Evolutionary conservation across 352 stramenopile species (phyloP).

Genomic region (Plasmopara viticola): DNA sequence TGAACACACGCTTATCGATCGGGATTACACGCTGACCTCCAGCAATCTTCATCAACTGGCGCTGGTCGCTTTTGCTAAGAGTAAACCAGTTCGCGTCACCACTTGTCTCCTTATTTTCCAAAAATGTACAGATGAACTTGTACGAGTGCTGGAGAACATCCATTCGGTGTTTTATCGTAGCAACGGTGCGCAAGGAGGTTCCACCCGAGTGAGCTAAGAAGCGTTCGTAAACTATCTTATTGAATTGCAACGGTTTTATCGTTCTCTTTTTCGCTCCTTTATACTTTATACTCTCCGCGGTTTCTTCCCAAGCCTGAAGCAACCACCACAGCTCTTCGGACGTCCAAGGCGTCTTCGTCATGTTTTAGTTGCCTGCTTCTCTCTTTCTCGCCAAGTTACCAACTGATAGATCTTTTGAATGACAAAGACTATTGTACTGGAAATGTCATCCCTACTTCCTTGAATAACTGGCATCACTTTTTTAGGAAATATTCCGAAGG

Average conservation of each 20-base stretch:
- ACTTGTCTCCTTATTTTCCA: conserved; percentile 1
- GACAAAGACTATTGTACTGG: too few species aligned
- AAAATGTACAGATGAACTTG: conserved; percentile 12
- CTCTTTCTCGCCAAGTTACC: neutral
- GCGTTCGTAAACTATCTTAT: conserved; percentile 6
- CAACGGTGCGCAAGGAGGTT: conserved; percentile 2
- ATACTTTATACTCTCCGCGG: neutral
- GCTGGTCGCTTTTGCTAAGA: conserved; percentile 7
- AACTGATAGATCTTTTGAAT: conserved; percentile 8
- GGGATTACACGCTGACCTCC: conserved; percentile 10
- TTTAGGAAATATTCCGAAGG: too few species aligned
- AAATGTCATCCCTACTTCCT: too few species aligned
- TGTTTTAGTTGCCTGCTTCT: neutral
- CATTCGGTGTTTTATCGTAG: neutral
- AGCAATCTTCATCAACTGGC: conserved; percentile 16
- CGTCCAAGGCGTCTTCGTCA: conserved; percentile 2
- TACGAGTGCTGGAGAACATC: conserved; percentile 11
- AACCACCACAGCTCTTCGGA: conserved; percentile 13
- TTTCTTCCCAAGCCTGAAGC: conserved; percentile 12
- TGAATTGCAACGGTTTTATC: conserved; percentile 1
- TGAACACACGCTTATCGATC: conserved; percentile 12
- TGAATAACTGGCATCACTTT: too few species aligned
- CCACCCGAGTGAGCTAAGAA: conserved; percentile 10
- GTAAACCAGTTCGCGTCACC: conserved; percentile 13
- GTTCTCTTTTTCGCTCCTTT: conserved; percentile 1